Evolutionary conservation across 495 filamentous ascomycete genomes (phyloP).

Genomic region (Penicillium odoratum): DNA sequence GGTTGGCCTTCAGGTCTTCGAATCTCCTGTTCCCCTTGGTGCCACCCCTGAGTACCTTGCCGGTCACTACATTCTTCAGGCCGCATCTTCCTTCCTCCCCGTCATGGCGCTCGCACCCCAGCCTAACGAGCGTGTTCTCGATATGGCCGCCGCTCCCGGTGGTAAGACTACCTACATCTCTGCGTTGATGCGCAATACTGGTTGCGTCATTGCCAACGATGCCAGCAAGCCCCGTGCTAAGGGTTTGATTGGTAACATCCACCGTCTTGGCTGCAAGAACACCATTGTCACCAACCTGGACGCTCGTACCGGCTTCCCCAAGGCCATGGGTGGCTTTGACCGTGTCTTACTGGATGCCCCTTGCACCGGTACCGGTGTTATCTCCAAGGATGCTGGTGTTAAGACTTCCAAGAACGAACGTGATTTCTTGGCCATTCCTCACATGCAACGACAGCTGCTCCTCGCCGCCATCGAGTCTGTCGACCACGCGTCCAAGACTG

Average conservation of each 20-base stretch:
- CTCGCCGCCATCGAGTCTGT: slow-evolving; percentile 93
- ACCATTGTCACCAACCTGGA: slow-evolving; percentile 93
- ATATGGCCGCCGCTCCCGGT: slow-evolving; percentile 97
- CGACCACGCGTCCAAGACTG: slow-evolving; percentile 80
- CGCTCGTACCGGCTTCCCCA: slow-evolving; percentile 82
- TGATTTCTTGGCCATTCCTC: slow-evolving; percentile 88
- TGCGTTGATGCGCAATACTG: slow-evolving; percentile 97
- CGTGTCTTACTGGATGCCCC: slow-evolving; percentile 78
- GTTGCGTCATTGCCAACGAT: slow-evolving; percentile 95
- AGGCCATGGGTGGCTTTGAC: slow-evolving; percentile 93
- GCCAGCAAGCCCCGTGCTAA: slow-evolving; percentile 88
- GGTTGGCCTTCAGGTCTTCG: slow-evolving; percentile 94
- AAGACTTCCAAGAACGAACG: slow-evolving; percentile 97
- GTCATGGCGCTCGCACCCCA: slow-evolving; percentile 97
- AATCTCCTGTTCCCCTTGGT: slow-evolving; percentile 89
- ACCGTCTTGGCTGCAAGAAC: slow-evolving; percentile 91
- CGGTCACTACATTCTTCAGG: slow-evolving; percentile 96
- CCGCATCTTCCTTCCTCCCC: slow-evolving; percentile 93
- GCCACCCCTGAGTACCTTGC: slow-evolving; percentile 97
- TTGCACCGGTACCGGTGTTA: slow-evolving; percentile 84
- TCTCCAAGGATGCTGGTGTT: slow-evolving; percentile 89
- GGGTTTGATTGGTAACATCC: slow-evolving; percentile 96
- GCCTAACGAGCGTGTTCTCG: slow-evolving; percentile 83
- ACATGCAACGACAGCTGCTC: slow-evolving; percentile 90
- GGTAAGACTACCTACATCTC: slow-evolving; percentile 97